phyloP scores from a whole-genome alignment of 495 filamentous ascomycete genomes.

The Trichoderma virens region DNA sequence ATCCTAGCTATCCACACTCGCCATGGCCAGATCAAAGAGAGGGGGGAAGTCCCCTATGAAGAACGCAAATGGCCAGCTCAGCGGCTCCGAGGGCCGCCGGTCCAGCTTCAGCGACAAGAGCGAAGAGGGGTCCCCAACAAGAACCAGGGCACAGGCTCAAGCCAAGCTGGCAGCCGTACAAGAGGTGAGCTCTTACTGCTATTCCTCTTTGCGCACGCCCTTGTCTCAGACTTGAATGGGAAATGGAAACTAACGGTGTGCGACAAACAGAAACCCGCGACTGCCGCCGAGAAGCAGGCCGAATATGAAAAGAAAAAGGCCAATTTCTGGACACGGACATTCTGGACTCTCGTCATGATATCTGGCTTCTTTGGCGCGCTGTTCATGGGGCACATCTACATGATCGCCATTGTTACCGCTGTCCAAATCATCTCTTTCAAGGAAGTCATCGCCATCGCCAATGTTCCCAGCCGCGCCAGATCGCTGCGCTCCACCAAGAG shows the following conservation, averaged over 20 bases:
- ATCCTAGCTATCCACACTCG: neutral
- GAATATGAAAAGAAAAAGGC: constrained; percentile 98
- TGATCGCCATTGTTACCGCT: constrained; percentile 83
- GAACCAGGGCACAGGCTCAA: constrained; percentile 30
- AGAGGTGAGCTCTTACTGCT: constrained; percentile 22
- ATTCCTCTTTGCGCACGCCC: neutral
- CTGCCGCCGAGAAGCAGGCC: constrained; percentile 28
- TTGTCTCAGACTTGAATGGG: neutral
- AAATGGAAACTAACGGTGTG: neutral
- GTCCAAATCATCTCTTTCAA: constrained; percentile 98
- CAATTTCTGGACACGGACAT: constrained; percentile 92
- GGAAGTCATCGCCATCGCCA: constrained; percentile 97
- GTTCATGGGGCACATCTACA: constrained; percentile 94
- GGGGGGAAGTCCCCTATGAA: constrained; percentile 78
- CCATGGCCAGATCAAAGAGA: constrained; percentile 42
- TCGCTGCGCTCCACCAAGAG: constrained; percentile 90
- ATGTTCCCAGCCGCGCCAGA: constrained; percentile 83
- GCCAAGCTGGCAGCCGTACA: constrained; percentile 15
- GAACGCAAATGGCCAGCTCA: constrained; percentile 38
- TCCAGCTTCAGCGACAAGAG: constrained; percentile 73
- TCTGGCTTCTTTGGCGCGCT: constrained; percentile 81
- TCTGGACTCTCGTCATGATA: constrained; percentile 99
- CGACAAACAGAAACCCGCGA: constrained; percentile 25
- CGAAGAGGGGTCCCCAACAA: constrained; percentile 53
- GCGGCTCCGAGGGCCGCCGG: constrained; percentile 45